phyloP scores from a whole-genome alignment of 805 yeast genomes.

The Barnettozyma sucrosica region DNA sequence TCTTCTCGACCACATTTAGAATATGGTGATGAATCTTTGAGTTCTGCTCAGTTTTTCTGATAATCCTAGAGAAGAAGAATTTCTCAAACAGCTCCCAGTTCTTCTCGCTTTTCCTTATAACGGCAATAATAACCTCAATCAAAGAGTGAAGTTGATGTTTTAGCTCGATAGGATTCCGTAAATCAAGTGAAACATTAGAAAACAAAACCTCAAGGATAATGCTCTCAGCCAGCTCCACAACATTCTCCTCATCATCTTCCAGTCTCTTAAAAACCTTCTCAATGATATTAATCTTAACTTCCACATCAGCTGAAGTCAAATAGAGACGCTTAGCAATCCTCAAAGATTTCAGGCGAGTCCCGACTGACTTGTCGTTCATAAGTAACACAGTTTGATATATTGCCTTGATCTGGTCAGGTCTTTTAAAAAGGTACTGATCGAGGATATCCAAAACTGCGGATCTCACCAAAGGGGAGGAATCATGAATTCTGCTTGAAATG shows the following conservation, averaged over 20 bases:
- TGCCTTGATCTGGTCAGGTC: constrained; percentile 40
- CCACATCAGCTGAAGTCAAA: constrained; percentile 24
- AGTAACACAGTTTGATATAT: constrained; percentile 36
- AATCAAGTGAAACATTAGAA: constrained; percentile 4
- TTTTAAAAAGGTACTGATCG: constrained; percentile 38
- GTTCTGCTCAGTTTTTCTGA: constrained; percentile 27
- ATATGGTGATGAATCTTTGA: constrained; percentile 13
- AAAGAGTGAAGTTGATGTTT: constrained; percentile 9
- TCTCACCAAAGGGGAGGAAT: constrained; percentile 64
- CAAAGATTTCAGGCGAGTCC: constrained; percentile 59
- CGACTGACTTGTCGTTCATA: constrained; percentile 52
- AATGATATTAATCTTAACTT: constrained; percentile 37
- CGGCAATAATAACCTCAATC: constrained; percentile 30
- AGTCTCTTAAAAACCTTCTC: constrained; percentile 48
- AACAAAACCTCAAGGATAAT: constrained; percentile 37
- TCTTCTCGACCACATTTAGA: constrained; percentile 19
- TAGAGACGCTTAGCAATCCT: constrained; percentile 47
- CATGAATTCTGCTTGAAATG: constrained; percentile 46
- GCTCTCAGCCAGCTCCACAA: constrained; percentile 37
- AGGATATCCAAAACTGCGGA: constrained; percentile 72
- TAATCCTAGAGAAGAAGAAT: constrained; percentile 41
- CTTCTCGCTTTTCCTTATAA: constrained; percentile 34
- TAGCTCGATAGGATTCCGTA: constrained; percentile 1
- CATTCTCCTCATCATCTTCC: constrained; percentile 66
- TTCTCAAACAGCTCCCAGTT: constrained; percentile 40